A percentile compares a stretch with the other conserved stretches of the same genome.
These are phyloP conservation scores for Phlyctochytrium bullatum DNA, from an alignment of 192 early-diverging fungal genomes.

Conservation along the genomic window DNA sequence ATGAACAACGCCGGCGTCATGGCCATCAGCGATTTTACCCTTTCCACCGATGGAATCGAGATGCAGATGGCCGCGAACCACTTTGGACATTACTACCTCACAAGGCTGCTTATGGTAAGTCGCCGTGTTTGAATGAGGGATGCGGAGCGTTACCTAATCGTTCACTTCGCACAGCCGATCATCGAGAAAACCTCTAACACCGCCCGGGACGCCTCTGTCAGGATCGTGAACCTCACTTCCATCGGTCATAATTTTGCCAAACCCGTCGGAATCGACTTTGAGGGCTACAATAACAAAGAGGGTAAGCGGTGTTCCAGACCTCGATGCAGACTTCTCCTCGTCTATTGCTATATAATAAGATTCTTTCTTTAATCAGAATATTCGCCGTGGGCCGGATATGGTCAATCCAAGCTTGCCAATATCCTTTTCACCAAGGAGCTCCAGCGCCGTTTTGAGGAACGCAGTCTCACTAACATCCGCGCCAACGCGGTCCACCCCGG, in stretches of 20 bases:
- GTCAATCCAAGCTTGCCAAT: constrained; percentile 41
- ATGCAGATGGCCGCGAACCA: constrained; percentile 30
- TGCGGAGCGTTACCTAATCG: constrained; percentile 30
- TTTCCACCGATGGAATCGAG: constrained; percentile 26
- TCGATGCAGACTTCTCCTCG: background rate
- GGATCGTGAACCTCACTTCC: constrained; percentile 31
- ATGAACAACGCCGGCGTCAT: constrained; percentile 48
- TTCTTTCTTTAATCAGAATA: constrained; percentile 5
- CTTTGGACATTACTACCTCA: constrained; percentile 42
- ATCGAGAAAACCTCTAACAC: constrained; percentile 8
- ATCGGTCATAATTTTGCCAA: constrained; percentile 10
- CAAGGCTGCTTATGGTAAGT: constrained; percentile 16
- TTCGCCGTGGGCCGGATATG: constrained; percentile 27
- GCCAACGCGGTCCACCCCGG: constrained; percentile 37
- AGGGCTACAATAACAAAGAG: constrained; percentile 8
- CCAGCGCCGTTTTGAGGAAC: background rate
- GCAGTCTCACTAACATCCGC: constrained; percentile 9
- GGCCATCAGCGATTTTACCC: constrained; percentile 36
- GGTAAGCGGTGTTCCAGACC: background rate
- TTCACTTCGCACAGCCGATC: constrained; percentile 23
- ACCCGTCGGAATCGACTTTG: constrained; percentile 43
- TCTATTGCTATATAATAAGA: background rate
- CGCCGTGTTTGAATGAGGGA: background rate
- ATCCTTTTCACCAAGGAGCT: constrained; percentile 32
- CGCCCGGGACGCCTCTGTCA: background rate